Percentiles rank a stretch among this genome's conserved stretches.
phyloP scores from a whole-genome alignment of 108 stramenopile species.

The Poteriospumella lacustris region DNA sequence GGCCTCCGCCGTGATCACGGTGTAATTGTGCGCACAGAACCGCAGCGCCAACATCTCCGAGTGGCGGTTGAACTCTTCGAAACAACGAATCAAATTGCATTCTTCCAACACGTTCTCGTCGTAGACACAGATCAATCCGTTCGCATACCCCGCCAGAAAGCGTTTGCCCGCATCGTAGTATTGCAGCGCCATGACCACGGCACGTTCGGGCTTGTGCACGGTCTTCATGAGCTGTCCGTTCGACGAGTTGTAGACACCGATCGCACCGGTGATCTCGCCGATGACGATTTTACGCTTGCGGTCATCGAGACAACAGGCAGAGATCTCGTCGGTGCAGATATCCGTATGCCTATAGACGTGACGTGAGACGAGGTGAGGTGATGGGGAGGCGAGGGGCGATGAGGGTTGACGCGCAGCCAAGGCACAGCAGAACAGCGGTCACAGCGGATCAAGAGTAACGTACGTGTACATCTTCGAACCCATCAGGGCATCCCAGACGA shows the following conservation, averaged over 20 bases:
- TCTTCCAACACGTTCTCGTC: conserved; percentile 37
- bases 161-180: conserved; percentile 22
- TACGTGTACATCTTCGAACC: neutral
- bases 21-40: neutral
- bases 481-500: neutral
- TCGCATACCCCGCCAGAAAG: conserved; percentile 33
- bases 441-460: neutral
- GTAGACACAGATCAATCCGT: conserved; percentile 31
- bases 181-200: conserved; percentile 38
- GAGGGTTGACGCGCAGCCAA: too few relatives aligned
- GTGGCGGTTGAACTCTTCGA: conserved; percentile 26
- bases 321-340: conserved; percentile 33
- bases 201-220: conserved; percentile 33
- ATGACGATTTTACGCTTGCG: conserved; percentile 45
- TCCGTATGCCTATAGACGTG: neutral
- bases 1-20: neutral
- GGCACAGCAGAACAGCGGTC: neutral
- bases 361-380: too few relatives aligned
- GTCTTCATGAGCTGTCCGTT: conserved; percentile 57
- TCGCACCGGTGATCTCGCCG: conserved; percentile 41
- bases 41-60: neutral
- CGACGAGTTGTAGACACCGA: conserved; percentile 48
- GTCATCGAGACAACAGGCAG: conserved; percentile 45
- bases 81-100: conserved; percentile 12
- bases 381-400: too few relatives aligned